Base-by-base conservation (phyloP, 257 asterid genomes). In the Petunia axillaris region DNA sequence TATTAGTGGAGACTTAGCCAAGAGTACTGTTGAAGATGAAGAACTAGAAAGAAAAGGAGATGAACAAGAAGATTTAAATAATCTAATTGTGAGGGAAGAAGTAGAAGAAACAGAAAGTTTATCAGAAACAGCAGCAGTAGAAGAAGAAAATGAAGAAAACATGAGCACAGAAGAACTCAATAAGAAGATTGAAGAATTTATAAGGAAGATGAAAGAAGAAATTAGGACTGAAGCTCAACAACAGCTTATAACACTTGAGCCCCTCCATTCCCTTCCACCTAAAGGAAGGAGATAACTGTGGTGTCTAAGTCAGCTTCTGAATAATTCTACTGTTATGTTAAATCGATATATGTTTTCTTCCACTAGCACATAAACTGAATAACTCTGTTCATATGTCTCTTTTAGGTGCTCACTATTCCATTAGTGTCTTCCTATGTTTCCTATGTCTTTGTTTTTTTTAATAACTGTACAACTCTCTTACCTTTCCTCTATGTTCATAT, bases 161-260 rank as follows among this genome's bases (percentile, higher is more conserved):
- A 48, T 84, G 39, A 78, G 80, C 41, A 84, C 81, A 15, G 88
- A 87, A 14, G 88, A 84, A 73, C 58, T 87, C 41, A 87, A 84
- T 73, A 79, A 59, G 63, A 87, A 84, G 67, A 62, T 84, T 39
- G 89, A 87, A 64, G 88, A 84, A 76, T 82, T 87, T 63, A 87
- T 87, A 44, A 77, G 83, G 79, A 87, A 82, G 79, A 84, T 84
- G 86, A 87, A 84, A 75, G 86, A 87, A 80, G 89, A 84, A 65
- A 79, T 87, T 62, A 82, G 85, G 81, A 84, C 76, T 73, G 81
- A 80, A 80, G 82, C 38, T 15, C 36, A 40, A 15, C 6, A 40
- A 40, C 53, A 66, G 0, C 75, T 66, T 41, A 66, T 66, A 41
- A 64, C 50, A 41, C 54, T 40, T 66, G 15, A 66, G 36, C 1